A percentile compares a stretch with the other conserved stretches of the same genome.
These are phyloP conservation scores for Solanum chiquidenum DNA, from an alignment of 257 asterid species.

Conservation along the genomic window DNA sequence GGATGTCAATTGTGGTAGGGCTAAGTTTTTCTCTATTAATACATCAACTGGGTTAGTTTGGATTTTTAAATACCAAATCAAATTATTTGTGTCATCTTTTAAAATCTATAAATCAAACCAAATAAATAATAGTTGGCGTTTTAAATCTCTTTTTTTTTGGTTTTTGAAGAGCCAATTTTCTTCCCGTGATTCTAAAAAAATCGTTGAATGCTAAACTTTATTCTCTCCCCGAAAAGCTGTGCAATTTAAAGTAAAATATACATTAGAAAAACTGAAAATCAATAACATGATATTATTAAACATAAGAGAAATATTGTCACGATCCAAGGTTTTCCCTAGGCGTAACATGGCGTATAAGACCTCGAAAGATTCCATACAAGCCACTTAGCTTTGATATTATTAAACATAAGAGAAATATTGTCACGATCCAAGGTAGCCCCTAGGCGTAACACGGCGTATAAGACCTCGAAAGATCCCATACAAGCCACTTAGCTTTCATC, in stretches of 20 bases:
- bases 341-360: neutral
- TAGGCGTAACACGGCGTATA: too few species aligned
- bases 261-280: neutral
- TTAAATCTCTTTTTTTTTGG: neutral
- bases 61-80: neutral
- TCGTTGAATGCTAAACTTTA: neutral
- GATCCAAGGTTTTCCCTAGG: neutral
- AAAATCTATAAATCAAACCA: neutral
- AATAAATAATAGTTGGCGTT: neutral
- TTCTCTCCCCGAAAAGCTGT: neutral
- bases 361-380: neutral
- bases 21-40: neutral
- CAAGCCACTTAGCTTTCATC: too few species aligned
- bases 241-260: neutral
- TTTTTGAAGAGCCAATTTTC: neutral
- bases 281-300: neutral
- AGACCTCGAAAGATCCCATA: too few species aligned
- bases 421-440: too few species aligned
- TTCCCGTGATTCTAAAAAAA: neutral
- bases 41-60: neutral
- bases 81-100: neutral
- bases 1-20: neutral
- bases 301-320: neutral
- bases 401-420: too few species aligned
- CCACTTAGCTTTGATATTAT: too few species aligned